A percentile compares a stretch with the other conserved stretches of the same genome.
Evolutionary conservation across 2,329 filamentous ascomycete genomes (phyloP).

Genomic region (Microcyclosporella mali): DNA sequence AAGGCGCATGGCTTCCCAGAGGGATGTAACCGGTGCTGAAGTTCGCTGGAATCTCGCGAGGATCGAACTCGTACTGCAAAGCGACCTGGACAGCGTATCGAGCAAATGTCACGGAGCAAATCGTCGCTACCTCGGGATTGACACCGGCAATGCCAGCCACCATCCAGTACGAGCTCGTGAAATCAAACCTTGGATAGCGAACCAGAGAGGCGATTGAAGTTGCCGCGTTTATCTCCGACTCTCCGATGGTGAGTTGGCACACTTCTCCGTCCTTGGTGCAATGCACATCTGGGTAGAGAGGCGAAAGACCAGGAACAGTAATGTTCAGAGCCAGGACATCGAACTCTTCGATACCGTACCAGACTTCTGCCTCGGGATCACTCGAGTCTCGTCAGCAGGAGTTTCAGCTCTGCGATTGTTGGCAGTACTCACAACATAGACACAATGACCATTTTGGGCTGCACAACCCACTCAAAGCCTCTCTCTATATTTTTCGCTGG

Average conservation of each 20-base stretch:
- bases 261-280: conserved; percentile 56
- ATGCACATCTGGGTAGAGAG: conserved; percentile 42
- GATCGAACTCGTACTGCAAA: conserved; percentile 69
- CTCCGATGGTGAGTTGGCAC: conserved; percentile 63
- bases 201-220: conserved; percentile 57
- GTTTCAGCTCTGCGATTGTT: too few relatives aligned
- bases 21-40: conserved; percentile 65
- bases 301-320: conserved; percentile 29
- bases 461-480: conserved; percentile 31
- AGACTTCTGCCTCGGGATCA: conserved; percentile 44
- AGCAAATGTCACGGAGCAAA: conserved; percentile 61
- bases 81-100: conserved; percentile 68
- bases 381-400: conserved; percentile 1
- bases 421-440: conserved; percentile 46
- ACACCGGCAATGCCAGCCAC: conserved; percentile 68
- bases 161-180: conserved; percentile 64
- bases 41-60: conserved; percentile 59
- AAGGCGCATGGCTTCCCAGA: conserved; percentile 51
- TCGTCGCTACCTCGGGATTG: conserved; percentile 58
- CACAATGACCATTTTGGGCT: conserved; percentile 58
- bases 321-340: conserved; percentile 32
- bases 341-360: conserved; percentile 29
- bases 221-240: conserved; percentile 63
- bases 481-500: conserved; percentile 8
- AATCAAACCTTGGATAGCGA: conserved; percentile 57